Percentiles rank a stretch among this genome's conserved stretches.
Conservation (phyloP, 1,139 yeast genomes). For the Casaregolazyma lundiana region DNA sequence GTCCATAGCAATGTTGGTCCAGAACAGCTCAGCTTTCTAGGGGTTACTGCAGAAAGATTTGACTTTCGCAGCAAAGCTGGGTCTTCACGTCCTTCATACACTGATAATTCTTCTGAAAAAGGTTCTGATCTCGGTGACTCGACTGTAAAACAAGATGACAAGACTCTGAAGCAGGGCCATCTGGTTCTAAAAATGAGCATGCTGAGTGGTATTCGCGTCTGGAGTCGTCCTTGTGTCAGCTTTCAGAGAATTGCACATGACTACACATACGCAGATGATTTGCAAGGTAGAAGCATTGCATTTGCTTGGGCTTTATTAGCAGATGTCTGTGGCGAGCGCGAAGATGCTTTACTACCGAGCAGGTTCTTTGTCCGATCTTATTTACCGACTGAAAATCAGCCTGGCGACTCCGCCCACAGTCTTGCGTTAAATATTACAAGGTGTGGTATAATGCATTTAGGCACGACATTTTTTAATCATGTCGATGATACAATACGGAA, state of each 20-base stretch:
- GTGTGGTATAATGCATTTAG: conserved; percentile 60
- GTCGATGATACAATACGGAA: conserved; percentile 69
- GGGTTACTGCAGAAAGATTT: background rate
- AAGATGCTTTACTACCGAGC: conserved; percentile 7
- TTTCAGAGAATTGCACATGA: background rate
- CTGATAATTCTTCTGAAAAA: background rate
- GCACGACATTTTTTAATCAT: conserved; percentile 60
- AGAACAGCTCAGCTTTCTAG: conserved; percentile 19
- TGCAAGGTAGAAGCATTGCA: conserved; percentile 35
- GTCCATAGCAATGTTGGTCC: conserved; percentile 22
- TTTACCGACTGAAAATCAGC: conserved; percentile 4
- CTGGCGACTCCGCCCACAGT: conserved; percentile 32
- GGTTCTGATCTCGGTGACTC: background rate
- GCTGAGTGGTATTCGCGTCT: background rate
- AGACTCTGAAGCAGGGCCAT: background rate
- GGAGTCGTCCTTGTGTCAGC: background rate
- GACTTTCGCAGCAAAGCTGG: conserved; percentile 5
- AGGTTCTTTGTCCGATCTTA: conserved; percentile 2
- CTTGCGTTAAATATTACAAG: conserved; percentile 49
- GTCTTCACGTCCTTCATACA: background rate
- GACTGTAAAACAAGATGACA: background rate
- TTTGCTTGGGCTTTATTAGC: conserved; percentile 36
- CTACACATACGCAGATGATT: conserved; percentile 18
- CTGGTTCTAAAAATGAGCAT: background rate
- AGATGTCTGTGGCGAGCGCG: conserved; percentile 29